Base-by-base conservation (phyloP, 2,329 filamentous ascomycete genomes). In the Aspergillus awamori region DNA sequence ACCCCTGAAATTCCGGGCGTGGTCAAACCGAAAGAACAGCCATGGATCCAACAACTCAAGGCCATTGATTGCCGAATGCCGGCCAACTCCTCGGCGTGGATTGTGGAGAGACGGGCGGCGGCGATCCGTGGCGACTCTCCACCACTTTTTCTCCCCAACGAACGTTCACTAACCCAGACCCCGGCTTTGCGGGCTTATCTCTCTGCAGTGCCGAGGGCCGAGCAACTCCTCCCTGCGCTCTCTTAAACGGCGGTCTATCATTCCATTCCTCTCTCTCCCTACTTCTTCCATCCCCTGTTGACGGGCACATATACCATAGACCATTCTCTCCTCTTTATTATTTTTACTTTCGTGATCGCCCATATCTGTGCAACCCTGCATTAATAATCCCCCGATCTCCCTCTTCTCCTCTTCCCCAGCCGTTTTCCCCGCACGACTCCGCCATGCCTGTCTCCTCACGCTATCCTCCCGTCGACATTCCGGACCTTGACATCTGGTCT, bases 401-500 rank as follows among this genome's bases (percentile, higher is more conserved):
- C n/a, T 33, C 15, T 10, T 28, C 49, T 30, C n/a, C 24, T 11
- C 10, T 11, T 39, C 53, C 39, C 58, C 48, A 17, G 63, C 51
- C 33, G 1, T 30, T 58, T 66, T 63, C 67, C 65, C 66, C 65
- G 60, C 64, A 69, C 39, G 5, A 36, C n/a, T 24, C 55, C 57
- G 67, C 58, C 39, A 96, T 96, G 92, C 89, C 90, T 63, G 83
- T 88, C 70, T 80, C 86, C 51, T 93, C 92, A 3, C 78, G 80
- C 0, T 92, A 88, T 71, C 82, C 87, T 1, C 75, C 82, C 7
- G 70, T 95, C 39, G 81, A 87, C 20, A 88, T 97, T 43, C 93
- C 93, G 0, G 79, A 89, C 67, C 78, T 88, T 58, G 92, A 96
- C 74, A 73, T 96, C 53, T 97, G 91, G 91, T 83, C 83, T 0